A percentile compares a stretch with the other conserved stretches of the same genome.
These are phyloP conservation scores for Schwanniomyces vanrijiae DNA, from an alignment of 805 yeast species.

Conservation along the genomic window DNA sequence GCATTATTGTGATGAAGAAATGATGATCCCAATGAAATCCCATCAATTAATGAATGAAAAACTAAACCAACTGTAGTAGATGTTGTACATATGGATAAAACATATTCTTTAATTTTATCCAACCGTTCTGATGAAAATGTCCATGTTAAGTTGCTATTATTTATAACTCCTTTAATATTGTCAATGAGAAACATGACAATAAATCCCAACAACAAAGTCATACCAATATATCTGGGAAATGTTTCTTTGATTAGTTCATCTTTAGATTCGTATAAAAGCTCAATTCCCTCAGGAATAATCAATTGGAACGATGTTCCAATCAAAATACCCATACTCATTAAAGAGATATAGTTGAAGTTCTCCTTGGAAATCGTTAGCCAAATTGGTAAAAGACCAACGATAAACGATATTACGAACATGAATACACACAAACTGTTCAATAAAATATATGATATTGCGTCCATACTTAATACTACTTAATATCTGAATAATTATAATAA, in stretches of 20 bases:
- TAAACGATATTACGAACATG: conserved; percentile 20
- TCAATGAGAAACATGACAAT: conserved; percentile 53
- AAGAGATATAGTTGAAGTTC: conserved; percentile 39
- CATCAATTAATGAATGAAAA: conserved; percentile 71
- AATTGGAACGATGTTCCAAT: conserved; percentile 59
- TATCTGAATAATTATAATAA: not conserved
- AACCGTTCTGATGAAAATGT: not conserved
- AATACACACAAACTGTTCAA: not conserved
- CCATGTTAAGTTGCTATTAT: not conserved
- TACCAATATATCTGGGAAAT: conserved; percentile 37
- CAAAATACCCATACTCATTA: conserved; percentile 59
- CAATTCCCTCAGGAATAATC: conserved; percentile 67
- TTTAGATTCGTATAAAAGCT: conserved; percentile 31
- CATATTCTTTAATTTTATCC: not conserved
- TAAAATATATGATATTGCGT: not conserved
- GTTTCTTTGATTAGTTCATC: conserved; percentile 17
- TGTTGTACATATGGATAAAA: conserved; percentile 31
- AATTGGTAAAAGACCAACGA: conserved; percentile 18
- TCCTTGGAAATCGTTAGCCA: conserved; percentile 8
- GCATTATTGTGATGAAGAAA: conserved; percentile 34
- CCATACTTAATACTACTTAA: not conserved
- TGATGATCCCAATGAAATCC: conserved; percentile 68
- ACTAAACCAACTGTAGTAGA: conserved; percentile 62
- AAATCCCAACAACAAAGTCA: conserved; percentile 54
- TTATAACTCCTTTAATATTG: conserved; percentile 18